These are phyloP conservation scores for Psilocybe subaeruginosa DNA, from an alignment of 768 basidiomycete genomes.

Conservation along the genomic window DNA sequence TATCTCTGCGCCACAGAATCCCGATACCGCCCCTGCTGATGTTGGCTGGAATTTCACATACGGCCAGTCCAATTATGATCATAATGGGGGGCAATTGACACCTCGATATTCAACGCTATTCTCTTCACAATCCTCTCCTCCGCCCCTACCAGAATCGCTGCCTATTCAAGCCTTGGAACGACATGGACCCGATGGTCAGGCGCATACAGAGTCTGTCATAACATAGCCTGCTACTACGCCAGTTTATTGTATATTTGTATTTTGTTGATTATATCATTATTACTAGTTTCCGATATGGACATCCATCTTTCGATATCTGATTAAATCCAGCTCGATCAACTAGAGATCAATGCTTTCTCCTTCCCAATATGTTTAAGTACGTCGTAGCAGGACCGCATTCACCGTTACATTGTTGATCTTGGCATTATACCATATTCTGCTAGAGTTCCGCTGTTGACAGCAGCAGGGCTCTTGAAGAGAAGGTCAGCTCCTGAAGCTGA, in stretches of 20 bases:
- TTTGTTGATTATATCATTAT: conserved; percentile 20
- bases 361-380: background rate
- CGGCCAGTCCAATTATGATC: conserved; percentile 38
- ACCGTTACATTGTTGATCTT: conserved; percentile 19
- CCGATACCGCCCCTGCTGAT: conserved; percentile 31
- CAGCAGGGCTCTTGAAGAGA: conserved; percentile 86
- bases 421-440: conserved; percentile 61
- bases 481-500: conserved; percentile 81
- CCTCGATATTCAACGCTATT: conserved; percentile 32
- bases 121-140: conserved; percentile 28
- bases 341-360: background rate
- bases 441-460: conserved; percentile 52
- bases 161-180: conserved; percentile 22
- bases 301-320: conserved; percentile 6
- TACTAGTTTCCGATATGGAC: conserved; percentile 17
- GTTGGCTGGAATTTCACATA: conserved; percentile 44
- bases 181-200: conserved; percentile 28
- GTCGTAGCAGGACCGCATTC: too few species aligned
- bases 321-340: background rate
- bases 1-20: conserved; percentile 23
- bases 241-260: conserved; percentile 25
- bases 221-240: conserved; percentile 14
- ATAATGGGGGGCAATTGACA: conserved; percentile 24
- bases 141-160: conserved; percentile 27
- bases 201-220: conserved; percentile 10